These are phyloP conservation scores for Tolypocladium inflatum DNA, from an alignment of 2,329 filamentous ascomycete species.

Conservation along the genomic window DNA sequence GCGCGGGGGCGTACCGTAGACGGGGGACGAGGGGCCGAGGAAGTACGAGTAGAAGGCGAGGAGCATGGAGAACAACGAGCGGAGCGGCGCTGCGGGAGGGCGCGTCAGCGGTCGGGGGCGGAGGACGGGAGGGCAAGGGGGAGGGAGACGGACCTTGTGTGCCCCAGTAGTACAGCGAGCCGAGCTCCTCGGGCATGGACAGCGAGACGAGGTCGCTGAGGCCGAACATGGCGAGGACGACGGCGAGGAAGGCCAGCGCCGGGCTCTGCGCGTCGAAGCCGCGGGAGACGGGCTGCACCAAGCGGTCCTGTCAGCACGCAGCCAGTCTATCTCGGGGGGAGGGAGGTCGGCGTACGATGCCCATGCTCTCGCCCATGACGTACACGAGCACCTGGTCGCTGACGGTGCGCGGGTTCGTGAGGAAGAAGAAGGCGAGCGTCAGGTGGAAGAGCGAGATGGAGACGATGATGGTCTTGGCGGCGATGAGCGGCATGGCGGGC, in stretches of 20 bases:
- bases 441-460: conserved; percentile 77
- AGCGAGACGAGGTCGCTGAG: conserved; percentile 57
- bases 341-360: conserved; percentile 47
- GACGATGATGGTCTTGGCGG: conserved; percentile 70
- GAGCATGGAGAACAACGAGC: conserved; percentile 51
- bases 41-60: conserved; percentile 57
- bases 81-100: conserved; percentile 45
- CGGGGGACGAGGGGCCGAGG: conserved; percentile 41
- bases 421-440: conserved; percentile 74
- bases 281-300: conserved; percentile 49
- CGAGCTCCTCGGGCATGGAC: conserved; percentile 58
- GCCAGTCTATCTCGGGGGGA: not conserved
- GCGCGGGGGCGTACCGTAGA: conserved; percentile 25
- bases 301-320: not conserved
- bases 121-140: not conserved
- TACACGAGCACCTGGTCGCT: conserved; percentile 74
- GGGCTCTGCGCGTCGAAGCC: conserved; percentile 60
- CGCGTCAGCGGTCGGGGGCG: conserved; percentile 1
- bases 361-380: conserved; percentile 74
- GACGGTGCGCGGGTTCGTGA: conserved; percentile 61
- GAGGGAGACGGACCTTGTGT: conserved; percentile 50
- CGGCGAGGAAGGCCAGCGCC: conserved; percentile 64
- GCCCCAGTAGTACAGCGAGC: conserved; percentile 54
- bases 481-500: conserved; percentile 66
- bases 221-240: conserved; percentile 53